These are phyloP conservation scores for Neostapfia colusana DNA, from an alignment of 176 grass and related monocot genomes.

Conservation along the genomic window DNA sequence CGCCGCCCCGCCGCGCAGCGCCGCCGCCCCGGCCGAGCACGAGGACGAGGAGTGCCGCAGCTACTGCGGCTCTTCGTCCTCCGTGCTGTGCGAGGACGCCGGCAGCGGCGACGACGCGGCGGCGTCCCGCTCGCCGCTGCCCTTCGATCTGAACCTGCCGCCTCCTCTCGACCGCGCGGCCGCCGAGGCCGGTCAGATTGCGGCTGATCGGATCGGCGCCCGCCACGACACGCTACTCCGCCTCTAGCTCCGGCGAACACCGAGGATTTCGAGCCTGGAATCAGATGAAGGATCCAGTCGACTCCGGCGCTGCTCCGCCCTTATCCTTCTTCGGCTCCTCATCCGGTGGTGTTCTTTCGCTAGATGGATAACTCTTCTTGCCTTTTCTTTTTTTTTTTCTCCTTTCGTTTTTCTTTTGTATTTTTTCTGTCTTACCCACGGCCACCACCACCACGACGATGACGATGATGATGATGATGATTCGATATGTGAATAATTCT, in stretches of 20 bases:
- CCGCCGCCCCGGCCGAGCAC: constrained; percentile 15
- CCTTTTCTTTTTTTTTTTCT: not conserved
- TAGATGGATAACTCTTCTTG: constrained; percentile 56
- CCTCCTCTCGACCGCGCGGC: constrained; percentile 53
- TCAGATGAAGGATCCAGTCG: constrained; percentile 23
- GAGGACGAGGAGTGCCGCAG: constrained; percentile 52
- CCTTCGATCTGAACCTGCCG: constrained; percentile 81
- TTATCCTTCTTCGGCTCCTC: constrained; percentile 27
- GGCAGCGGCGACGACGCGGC: constrained; percentile 33
- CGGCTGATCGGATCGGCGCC: constrained; percentile 53
- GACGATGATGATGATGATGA: constrained; percentile 32
- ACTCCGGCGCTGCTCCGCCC: not conserved
- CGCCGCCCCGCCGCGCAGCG: constrained; percentile 25
- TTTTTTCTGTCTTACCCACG: constrained; percentile 36
- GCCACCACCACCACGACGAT: too few relatives aligned
- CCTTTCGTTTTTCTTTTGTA: not conserved
- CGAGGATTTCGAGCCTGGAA: constrained; percentile 18
- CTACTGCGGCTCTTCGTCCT: constrained; percentile 79
- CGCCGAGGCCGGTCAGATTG: constrained; percentile 27
- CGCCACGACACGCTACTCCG: constrained; percentile 58
- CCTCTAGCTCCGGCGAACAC: constrained; percentile 47
- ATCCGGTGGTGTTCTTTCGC: constrained; percentile 51
- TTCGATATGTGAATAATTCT: constrained; percentile 72
- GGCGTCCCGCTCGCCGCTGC: constrained; percentile 49
- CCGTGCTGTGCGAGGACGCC: constrained; percentile 56